Conservation (phyloP, 768 basidiomycete species). For the Tricholoma terreum region DNA sequence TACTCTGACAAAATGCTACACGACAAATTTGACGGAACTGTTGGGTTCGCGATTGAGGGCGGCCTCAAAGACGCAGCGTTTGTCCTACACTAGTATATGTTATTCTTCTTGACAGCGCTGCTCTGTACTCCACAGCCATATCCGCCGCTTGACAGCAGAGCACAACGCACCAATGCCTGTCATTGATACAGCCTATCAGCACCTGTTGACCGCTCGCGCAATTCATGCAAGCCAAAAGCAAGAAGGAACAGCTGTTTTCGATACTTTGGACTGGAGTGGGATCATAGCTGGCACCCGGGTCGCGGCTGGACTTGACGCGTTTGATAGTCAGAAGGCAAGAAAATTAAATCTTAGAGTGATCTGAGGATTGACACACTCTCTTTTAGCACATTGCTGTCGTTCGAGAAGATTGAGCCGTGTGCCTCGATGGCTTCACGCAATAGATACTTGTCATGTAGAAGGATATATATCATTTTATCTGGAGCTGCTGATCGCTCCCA, state of each 20-base stretch:
- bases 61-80: conserved; percentile 83
- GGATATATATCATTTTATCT: too few relatives aligned
- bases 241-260: conserved; percentile 45
- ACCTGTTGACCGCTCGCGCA: conserved; percentile 76
- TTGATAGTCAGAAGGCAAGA: conserved; percentile 36
- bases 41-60: conserved; percentile 80
- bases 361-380: neutral
- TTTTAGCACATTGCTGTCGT: conserved; percentile 19
- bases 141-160: conserved; percentile 65
- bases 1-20: conserved; percentile 70
- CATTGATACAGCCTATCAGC: conserved; percentile 70
- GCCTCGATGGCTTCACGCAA: neutral
- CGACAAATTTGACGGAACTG: conserved; percentile 70
- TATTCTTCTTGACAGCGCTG: neutral
- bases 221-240: conserved; percentile 50
- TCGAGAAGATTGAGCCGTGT: conserved; percentile 15
- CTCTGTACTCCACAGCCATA: conserved; percentile 42
- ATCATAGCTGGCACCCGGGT: conserved; percentile 76
- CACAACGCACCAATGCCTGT: conserved; percentile 68
- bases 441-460: neutral
- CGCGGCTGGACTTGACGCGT: conserved; percentile 60
- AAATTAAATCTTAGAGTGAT: neutral
- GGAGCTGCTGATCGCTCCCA: too few relatives aligned
- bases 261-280: conserved; percentile 78
- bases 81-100: conserved; percentile 17